A percentile compares a stretch with the other conserved stretches of the same genome.
phyloP scores from a whole-genome alignment of 2,329 filamentous ascomycete genomes.

The Ophiostoma triangulosporum region DNA sequence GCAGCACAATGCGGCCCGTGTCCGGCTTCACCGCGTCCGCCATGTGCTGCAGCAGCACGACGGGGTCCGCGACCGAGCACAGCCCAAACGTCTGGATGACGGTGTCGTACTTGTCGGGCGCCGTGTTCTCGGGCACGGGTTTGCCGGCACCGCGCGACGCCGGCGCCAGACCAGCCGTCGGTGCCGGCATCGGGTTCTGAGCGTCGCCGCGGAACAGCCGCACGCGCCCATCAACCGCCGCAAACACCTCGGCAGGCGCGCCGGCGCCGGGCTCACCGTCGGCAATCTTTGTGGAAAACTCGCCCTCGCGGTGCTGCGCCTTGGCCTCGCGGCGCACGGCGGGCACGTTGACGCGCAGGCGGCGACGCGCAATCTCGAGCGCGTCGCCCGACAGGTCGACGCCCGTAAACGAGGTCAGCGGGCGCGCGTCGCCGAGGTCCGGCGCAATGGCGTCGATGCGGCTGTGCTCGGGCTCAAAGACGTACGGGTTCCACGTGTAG shows the following conservation, averaged over 20 bases:
- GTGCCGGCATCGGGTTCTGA: slow-evolving; percentile 29
- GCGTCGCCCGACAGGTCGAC: slow-evolving; percentile 48
- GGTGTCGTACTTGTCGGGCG: slow-evolving; percentile 40
- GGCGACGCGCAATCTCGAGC: slow-evolving; percentile 42
- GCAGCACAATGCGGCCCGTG: slow-evolving; percentile 44
- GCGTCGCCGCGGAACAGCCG: slow-evolving; percentile 28
- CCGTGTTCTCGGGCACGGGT: not conserved
- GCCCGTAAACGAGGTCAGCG: slow-evolving; percentile 43
- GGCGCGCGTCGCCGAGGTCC: slow-evolving; percentile 10
- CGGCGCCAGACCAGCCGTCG: not conserved
- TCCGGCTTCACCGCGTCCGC: slow-evolving; percentile 37
- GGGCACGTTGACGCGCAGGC: slow-evolving; percentile 32
- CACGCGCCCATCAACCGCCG: slow-evolving; percentile 14
- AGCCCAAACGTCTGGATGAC: slow-evolving; percentile 52
- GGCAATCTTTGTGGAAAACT: not conserved
- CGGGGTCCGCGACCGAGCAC: slow-evolving; percentile 47
- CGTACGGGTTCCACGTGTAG: slow-evolving; percentile 38
- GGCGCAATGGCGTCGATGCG: not conserved
- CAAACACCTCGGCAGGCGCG: slow-evolving; percentile 8
- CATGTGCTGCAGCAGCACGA: slow-evolving; percentile 38
- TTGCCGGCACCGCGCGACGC: not conserved
- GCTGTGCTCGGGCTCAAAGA: slow-evolving; percentile 12
- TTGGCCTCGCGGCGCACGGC: slow-evolving; percentile 28
- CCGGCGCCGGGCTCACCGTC: slow-evolving; percentile 25
- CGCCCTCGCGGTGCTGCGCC: slow-evolving; percentile 14